Evolutionary conservation across 192 early-diverging fungal species (phyloP), one percentile per base, ranked within the genome.

Genomic region (Thoreauomyces humboldtii): DNA sequence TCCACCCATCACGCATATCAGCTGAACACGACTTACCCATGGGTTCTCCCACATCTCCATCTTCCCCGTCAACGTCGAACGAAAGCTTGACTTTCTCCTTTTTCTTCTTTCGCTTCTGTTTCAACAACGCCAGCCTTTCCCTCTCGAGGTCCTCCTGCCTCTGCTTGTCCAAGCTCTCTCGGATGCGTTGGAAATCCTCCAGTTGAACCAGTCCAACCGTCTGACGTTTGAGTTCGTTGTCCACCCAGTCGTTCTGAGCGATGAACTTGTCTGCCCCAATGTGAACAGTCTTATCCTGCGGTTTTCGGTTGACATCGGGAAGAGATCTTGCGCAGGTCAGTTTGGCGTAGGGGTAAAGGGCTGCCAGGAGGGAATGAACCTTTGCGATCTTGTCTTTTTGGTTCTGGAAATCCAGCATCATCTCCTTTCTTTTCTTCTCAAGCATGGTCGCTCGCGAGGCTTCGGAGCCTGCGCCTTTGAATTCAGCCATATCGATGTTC

Each of bases 121-220:
- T 80, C 27, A 54, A 57, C 36, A 62, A 37, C 7, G 56, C 70
- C 12, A 54, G 34, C 33, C 22, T 14, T 45, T 55, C 86, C 24
- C 86, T 77, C 48, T 82, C 85, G 53, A 91, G 83, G 44, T 91
- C 86, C 65, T 93, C 91, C 43, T 59, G 55, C n/a, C 67, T 41
- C 57, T 83, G 76, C 37, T 77, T 65, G 63, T 98, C 89, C 1
- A 95, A 70, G 35, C 88, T 83, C 59, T 86, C 84, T 33, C 88
- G 76, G 54, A 94, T 95, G 47, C 91, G 84, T 44, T 91, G 87
- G 61, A 95, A 98, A 47, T 98, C 93, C 57, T 91, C 87, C 27
- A 96, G 78, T 58, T 89, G 78, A 0, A 95, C 92, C 27, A 98
- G 76, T 38, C 95, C 95, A 42, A 95, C 82, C 0, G 95, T 95